Evolutionary conservation across 441 rosid species (phyloP), one percentile per base, ranked within the genome.

Genomic region (Pelargonium cotyledonis): DNA sequence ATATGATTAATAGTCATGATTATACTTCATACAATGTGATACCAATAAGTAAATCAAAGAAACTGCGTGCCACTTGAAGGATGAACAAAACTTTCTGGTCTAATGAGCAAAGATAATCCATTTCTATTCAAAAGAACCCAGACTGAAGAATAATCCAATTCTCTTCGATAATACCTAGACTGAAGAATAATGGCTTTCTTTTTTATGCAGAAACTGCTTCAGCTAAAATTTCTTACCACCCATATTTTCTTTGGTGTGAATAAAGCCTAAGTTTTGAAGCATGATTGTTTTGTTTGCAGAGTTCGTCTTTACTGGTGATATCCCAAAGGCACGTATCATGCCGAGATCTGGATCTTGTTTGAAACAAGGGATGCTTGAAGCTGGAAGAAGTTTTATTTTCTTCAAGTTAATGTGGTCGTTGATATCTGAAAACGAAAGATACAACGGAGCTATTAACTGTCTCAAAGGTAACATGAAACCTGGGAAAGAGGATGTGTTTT

Each of bases 271-370:
- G 38, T 35, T 57, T 65, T 65, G 44, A 69, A 26, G 64, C 66
- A 65, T 82, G 72, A 53, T 79, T 80, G 65, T 61, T 78, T 79
- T 80, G 65, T 61, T 78, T 86, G 79, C 92, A 93, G 97, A 31
- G 75, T 67, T 87, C 92, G 31, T 83, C 91, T 9, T 71, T 95
- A 80, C 70, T 87, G 74, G 66, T 88, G 69, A 72, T 91, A 62
- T 87, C 92, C 12, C 94, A 90, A 77, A 76, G 67, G 70, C 83
- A 66, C 77, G 63, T 69, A 9, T 73, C 79, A 65, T 43, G 76
- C 70, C 15, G 75, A 73, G 66, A 72, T 70, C 72, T 35, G 75
- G 43, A 44, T 62, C 31, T 38, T 53, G 29, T 58, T 38, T 53
- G 29, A 31, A 35, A 23, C 63, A 35, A 0, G 63, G 29, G 9